A percentile compares a stretch with the other conserved stretches of the same genome.
Evolutionary conservation across 768 basidiomycete genomes (phyloP).

Genomic region (Kwoniella heveanensis): DNA sequence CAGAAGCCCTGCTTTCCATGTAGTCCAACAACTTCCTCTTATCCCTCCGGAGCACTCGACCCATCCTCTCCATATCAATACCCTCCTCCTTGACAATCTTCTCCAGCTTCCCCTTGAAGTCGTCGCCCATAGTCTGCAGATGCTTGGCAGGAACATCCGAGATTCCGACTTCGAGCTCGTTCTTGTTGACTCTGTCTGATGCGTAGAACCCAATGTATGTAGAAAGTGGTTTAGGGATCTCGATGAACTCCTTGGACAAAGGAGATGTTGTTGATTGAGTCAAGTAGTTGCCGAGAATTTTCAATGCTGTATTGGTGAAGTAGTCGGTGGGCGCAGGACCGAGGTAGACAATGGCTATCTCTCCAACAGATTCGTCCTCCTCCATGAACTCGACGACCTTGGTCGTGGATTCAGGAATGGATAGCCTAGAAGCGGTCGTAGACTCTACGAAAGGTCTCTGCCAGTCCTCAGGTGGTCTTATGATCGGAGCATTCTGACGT

Average conservation of each 20-base stretch:
- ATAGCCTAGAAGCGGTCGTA: slow-evolving; percentile 62
- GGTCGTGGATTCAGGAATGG: slow-evolving; percentile 59
- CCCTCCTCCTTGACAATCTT: slow-evolving; percentile 69
- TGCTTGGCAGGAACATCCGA: slow-evolving; percentile 81
- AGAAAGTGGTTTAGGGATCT: slow-evolving; percentile 84
- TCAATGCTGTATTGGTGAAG: slow-evolving; percentile 66
- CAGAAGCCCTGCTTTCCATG: slow-evolving; percentile 50
- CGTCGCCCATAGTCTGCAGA: slow-evolving; percentile 70
- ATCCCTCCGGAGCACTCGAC: slow-evolving; percentile 79
- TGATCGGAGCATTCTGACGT: slow-evolving; percentile 56
- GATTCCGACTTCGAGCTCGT: slow-evolving; percentile 74
- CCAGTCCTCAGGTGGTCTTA: slow-evolving; percentile 71
- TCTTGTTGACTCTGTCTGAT: slow-evolving; percentile 69
- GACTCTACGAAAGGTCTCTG: slow-evolving; percentile 93
- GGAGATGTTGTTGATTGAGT: slow-evolving; percentile 65
- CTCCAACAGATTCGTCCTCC: slow-evolving; percentile 86
- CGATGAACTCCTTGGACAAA: slow-evolving; percentile 78
- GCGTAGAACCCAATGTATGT: slow-evolving; percentile 77
- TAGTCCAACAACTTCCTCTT: slow-evolving; percentile 69
- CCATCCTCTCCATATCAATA: slow-evolving; percentile 88
- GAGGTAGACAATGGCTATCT: slow-evolving; percentile 73
- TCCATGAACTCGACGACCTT: slow-evolving; percentile 90
- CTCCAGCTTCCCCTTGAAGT: slow-evolving; percentile 68
- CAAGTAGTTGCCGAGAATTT: slow-evolving; percentile 81
- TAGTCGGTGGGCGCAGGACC: slow-evolving; percentile 62